These are phyloP conservation scores for Phaseolus lunatus DNA, from an alignment of 306 rosid species.

Conservation along the genomic window DNA sequence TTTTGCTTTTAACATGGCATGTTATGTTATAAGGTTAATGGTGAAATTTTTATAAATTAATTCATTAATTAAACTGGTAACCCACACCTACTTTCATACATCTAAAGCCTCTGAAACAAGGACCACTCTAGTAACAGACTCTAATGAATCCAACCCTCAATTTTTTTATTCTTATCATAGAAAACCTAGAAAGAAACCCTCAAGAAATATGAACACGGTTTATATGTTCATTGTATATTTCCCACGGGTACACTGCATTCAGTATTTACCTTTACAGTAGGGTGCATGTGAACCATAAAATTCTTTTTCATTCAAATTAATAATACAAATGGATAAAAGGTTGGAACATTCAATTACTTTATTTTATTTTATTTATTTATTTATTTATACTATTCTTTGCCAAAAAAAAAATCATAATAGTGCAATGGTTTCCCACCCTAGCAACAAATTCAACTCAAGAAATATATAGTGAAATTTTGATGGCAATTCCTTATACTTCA, in stretches of 20 bases:
- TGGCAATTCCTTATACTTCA: neutral
- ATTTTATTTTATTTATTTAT: no score
- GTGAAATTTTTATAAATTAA: neutral
- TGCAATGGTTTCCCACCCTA: neutral
- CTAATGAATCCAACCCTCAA: constrained; percentile 33
- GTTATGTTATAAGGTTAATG: neutral
- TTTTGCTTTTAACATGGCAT: neutral
- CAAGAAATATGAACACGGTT: neutral
- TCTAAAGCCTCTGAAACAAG: constrained; percentile 38
- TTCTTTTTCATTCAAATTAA: neutral
- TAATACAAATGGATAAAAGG: neutral
- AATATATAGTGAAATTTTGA: neutral
- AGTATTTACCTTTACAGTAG: constrained; percentile 16
- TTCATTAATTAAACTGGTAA: neutral
- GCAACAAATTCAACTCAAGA: neutral
- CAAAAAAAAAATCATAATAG: no score
- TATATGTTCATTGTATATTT: neutral
- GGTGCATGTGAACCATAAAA: neutral
- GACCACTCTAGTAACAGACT: constrained; percentile 40
- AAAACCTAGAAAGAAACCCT: constrained; percentile 38
- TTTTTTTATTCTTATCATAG: constrained; percentile 18
- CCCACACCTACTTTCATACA: constrained; percentile 22
- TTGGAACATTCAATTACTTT: no score
- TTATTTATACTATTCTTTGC: no score
- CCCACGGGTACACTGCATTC: constrained; percentile 12